phyloP scores from a whole-genome alignment of 768 basidiomycete species.

The Phlebiopsis flavidoalba region DNA sequence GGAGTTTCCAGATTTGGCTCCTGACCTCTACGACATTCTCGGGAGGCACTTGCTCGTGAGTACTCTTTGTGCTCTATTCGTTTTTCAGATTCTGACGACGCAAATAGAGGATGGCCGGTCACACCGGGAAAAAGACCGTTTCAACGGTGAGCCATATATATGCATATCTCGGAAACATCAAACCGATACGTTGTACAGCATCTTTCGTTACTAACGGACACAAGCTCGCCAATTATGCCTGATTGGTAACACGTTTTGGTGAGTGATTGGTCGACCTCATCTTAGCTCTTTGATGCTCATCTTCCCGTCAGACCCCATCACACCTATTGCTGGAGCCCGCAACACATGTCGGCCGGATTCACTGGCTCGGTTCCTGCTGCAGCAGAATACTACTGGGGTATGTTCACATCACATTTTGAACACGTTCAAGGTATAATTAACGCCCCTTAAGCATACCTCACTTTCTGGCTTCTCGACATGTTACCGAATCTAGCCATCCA shows the following conservation, averaged over 20 bases:
- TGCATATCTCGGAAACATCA: background rate
- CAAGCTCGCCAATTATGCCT: conserved; percentile 23
- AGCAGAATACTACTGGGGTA: background rate
- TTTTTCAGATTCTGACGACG: background rate
- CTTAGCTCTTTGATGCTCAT: background rate
- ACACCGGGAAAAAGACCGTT: background rate
- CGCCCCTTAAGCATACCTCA: background rate
- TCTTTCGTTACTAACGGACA: conserved; percentile 17
- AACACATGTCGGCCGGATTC: background rate
- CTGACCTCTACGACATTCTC: background rate
- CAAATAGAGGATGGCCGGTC: background rate
- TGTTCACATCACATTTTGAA: background rate
- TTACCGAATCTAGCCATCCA: conserved; percentile 29
- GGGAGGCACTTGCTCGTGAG: background rate
- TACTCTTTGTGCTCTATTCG: background rate
- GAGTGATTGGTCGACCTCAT: background rate
- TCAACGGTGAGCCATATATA: background rate
- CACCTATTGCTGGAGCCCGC: conserved; percentile 4
- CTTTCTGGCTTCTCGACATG: conserved; percentile 26
- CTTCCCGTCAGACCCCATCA: conserved; percentile 14
- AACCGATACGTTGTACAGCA: background rate
- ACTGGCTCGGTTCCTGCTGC: conserved; percentile 4
- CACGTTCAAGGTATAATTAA: background rate
- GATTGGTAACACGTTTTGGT: conserved; percentile 19
- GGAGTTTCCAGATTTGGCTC: background rate